Conservation (phyloP, 768 basidiomycete genomes). For the Tephrocybe rancida region DNA sequence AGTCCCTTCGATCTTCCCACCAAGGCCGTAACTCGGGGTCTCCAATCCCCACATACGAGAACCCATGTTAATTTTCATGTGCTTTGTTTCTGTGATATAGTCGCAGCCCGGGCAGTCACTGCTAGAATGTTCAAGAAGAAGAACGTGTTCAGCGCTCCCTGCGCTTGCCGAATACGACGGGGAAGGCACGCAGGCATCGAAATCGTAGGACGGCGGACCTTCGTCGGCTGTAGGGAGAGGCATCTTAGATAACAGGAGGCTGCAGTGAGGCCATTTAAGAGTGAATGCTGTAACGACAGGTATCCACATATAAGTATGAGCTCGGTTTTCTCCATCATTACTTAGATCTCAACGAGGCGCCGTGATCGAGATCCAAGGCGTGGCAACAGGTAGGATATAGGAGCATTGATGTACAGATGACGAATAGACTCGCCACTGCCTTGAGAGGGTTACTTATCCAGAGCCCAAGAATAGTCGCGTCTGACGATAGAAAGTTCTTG, state of each 20-base stretch:
- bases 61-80: slow-evolving; percentile 42
- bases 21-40: slow-evolving; percentile 43
- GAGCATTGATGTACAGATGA: neutral
- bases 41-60: slow-evolving; percentile 37
- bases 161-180: slow-evolving; percentile 29
- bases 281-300: neutral
- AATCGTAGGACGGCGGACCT: slow-evolving; percentile 12
- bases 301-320: neutral
- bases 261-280: neutral
- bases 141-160: slow-evolving; percentile 33
- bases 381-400: neutral
- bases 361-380: neutral
- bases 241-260: neutral
- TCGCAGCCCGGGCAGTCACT: slow-evolving; percentile 30
- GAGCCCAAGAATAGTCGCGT: neutral
- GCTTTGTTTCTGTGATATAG: slow-evolving; percentile 39
- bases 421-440: neutral
- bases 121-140: slow-evolving; percentile 29
- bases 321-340: neutral
- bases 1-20: slow-evolving; percentile 41
- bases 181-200: slow-evolving; percentile 8
- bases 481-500: neutral
- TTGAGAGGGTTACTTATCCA: neutral
- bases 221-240: neutral
- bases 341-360: neutral